These are phyloP conservation scores for Actinidia arguta DNA, from an alignment of 179 eudicot genomes.

Conservation along the genomic window DNA sequence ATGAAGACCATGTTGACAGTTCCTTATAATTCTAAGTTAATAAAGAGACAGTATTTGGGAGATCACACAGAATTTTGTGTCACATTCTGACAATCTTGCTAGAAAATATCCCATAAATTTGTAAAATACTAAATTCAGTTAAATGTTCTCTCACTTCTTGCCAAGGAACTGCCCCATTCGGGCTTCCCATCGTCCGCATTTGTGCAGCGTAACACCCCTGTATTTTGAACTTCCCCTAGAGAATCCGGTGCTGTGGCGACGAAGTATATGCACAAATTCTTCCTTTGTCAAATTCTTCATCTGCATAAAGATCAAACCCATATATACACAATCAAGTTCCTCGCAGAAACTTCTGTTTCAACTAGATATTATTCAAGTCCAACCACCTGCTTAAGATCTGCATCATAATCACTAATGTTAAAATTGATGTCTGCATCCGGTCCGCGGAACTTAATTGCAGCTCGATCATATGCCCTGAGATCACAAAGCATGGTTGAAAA, in stretches of 20 bases:
- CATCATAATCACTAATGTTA: slow-evolving; percentile 59
- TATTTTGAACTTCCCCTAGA: slow-evolving; percentile 74
- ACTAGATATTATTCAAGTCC: background rate
- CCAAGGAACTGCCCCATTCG: slow-evolving; percentile 85
- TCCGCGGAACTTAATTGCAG: slow-evolving; percentile 70
- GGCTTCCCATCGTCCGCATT: slow-evolving; percentile 87
- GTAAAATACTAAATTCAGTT: background rate
- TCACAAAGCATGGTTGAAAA: background rate
- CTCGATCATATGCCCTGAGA: slow-evolving; percentile 69
- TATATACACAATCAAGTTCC: background rate
- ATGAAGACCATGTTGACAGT: slow-evolving; percentile 8
- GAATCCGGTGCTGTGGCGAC: slow-evolving; percentile 80
- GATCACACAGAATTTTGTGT: background rate
- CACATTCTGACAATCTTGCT: background rate
- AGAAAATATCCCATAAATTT: background rate
- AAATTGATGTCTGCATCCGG: slow-evolving; percentile 84
- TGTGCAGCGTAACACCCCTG: slow-evolving; percentile 77
- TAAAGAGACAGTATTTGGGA: background rate
- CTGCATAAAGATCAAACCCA: slow-evolving; percentile 28
- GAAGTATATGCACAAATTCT: slow-evolving; percentile 79
- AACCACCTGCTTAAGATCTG: slow-evolving; percentile 69
- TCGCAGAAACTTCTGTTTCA: background rate
- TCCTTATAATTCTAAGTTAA: background rate
- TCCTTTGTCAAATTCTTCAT: slow-evolving; percentile 67
- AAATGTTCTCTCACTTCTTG: slow-evolving; percentile 51